Evolutionary conservation across 352 stramenopile genomes (phyloP).

Genomic region (Pythium periplocum): DNA sequence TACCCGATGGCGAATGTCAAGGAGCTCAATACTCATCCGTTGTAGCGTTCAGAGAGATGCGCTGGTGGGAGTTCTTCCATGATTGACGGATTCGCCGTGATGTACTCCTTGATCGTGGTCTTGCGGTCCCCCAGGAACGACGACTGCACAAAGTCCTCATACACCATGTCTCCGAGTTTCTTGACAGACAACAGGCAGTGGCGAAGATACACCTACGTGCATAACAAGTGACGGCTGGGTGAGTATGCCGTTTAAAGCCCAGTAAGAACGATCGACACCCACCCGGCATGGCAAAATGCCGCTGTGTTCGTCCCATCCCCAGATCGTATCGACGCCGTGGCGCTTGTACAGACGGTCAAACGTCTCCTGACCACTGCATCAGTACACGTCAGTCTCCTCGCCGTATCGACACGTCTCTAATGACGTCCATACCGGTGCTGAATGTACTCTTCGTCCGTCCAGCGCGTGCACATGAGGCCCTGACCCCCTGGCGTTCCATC

Average conservation of each 20-base stretch:
- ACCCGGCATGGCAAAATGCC: constrained; percentile 85
- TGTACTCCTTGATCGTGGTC: constrained; percentile 84
- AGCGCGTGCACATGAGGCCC: constrained; percentile 85
- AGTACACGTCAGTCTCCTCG: not conserved
- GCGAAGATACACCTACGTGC: constrained; percentile 80
- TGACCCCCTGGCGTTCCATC: constrained; percentile 27
- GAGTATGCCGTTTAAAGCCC: no score
- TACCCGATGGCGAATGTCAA: no score
- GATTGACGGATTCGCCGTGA: constrained; percentile 70
- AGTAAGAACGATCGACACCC: constrained; percentile 1
- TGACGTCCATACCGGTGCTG: constrained; percentile 19
- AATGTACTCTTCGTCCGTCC: constrained; percentile 87
- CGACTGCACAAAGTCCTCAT: constrained; percentile 84
- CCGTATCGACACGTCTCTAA: no score
- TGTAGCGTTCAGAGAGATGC: constrained; percentile 76
- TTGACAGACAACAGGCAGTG: constrained; percentile 89
- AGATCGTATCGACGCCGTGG: constrained; percentile 89
- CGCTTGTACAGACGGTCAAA: constrained; percentile 84
- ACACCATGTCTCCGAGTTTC: constrained; percentile 63
- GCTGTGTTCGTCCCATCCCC: constrained; percentile 78
- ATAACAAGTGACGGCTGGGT: not conserved
- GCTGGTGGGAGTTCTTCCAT: constrained; percentile 78
- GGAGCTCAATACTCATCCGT: constrained; percentile 24
- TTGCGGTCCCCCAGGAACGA: constrained; percentile 88
- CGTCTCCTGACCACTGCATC: constrained; percentile 59